Evolutionary conservation across 2,329 filamentous ascomycete genomes (phyloP).

Genomic region (Hirsutella rhossiliensis): DNA sequence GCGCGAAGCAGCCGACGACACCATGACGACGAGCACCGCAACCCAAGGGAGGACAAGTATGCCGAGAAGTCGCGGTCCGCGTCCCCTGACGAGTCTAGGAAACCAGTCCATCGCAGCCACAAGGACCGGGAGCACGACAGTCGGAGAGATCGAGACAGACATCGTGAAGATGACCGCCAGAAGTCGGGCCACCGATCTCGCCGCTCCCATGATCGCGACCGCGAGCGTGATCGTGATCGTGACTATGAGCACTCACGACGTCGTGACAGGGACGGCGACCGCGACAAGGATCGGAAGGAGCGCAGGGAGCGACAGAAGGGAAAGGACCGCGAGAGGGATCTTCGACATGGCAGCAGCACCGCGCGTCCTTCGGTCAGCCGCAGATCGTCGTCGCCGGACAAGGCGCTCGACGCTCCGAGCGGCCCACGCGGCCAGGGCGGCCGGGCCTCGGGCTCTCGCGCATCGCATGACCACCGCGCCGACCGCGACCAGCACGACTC

Average conservation of each 20-base stretch:
- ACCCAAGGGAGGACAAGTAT: slow-evolving; percentile 27
- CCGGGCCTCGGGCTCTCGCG: slow-evolving; percentile 17
- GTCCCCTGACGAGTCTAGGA: slow-evolving; percentile 47
- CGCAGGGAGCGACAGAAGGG: slow-evolving; percentile 24
- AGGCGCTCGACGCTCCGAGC: slow-evolving; percentile 27
- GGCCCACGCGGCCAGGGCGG: slow-evolving; percentile 27
- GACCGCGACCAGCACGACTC: slow-evolving; percentile 21
- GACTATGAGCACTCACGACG: slow-evolving; percentile 21
- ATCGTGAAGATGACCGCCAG: slow-evolving; percentile 33
- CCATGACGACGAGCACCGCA: slow-evolving; percentile 29
- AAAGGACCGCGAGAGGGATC: slow-evolving; percentile 7
- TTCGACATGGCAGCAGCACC: slow-evolving; percentile 20
- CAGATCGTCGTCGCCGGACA: slow-evolving; percentile 20
- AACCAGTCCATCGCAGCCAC: slow-evolving; percentile 48
- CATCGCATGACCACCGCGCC: neutral
- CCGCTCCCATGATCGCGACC: slow-evolving; percentile 32
- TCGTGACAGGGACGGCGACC: slow-evolving; percentile 25
- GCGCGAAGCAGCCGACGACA: slow-evolving; percentile 31
- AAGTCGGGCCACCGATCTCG: slow-evolving; percentile 23
- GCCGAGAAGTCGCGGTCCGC: slow-evolving; percentile 50
- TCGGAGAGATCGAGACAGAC: slow-evolving; percentile 28
- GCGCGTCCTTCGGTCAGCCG: slow-evolving; percentile 15
- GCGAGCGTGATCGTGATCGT: slow-evolving; percentile 28
- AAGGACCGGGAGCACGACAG: slow-evolving; percentile 39
- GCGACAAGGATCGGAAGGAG: slow-evolving; percentile 24